Base-by-base conservation (phyloP, 768 basidiomycete species). In the Auriscalpium orientale region DNA sequence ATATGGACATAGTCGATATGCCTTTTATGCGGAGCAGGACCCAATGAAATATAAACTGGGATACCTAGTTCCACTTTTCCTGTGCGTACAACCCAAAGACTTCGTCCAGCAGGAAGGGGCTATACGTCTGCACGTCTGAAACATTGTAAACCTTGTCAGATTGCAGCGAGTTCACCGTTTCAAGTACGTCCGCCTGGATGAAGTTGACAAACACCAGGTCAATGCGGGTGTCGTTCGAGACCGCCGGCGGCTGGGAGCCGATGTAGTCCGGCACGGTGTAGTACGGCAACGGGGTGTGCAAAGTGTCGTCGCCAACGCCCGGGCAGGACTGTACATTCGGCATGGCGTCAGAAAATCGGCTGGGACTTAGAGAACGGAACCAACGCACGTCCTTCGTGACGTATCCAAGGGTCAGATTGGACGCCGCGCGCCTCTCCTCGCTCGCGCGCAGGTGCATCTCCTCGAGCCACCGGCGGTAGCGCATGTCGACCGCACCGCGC, bases 131-230 rank as follows among this genome's bases (percentile, higher is more conserved):
- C 1, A 84, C 79, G 64, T 91, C 83, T 10, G 71, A 63, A 0
- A 65, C 62, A 2, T 79, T 77, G 63, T 79, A 90, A 3, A 65
- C 74, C 67, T 72, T 79, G 28, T 59, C 64, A 7, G 45, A 76
- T 70, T 86, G 82, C 21, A 84, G 64, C 1, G 50, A 37, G 62
- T 91, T 91, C 51, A 90, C 65, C 28, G 80, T 77, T 5, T 59
- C 44, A 55, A 89, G 58, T 22, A 87, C 64, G 57, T 79, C 71
- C 5, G 63, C 54, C 63, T 77, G 71, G 64, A 90, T 83, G 68
- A 89, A 91, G 66, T 84, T 74, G 48, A 85, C 75, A 66, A 91
- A 92, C 36, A 91, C 83, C 20, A 92, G 76, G 62, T 92, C 90
- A 58, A 92, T 75, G 0, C 71, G 71, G 0, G 80, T 74, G 53